Conservation (phyloP, 805 yeast genomes). For the Metschnikowia matae region DNA sequence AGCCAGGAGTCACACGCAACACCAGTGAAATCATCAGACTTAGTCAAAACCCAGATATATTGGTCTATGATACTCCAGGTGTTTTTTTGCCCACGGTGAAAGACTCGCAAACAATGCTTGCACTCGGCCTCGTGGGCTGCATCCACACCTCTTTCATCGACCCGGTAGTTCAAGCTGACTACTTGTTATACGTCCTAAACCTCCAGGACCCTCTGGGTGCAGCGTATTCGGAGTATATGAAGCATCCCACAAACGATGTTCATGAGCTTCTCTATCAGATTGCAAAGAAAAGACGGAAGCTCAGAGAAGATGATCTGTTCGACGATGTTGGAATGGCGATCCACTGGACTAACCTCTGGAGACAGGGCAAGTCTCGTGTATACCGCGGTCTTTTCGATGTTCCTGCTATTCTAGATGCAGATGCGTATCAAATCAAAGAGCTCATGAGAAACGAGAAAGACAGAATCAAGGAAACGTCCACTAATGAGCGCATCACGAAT, state of each 20-base stretch:
- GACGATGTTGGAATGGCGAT: conserved; percentile 62
- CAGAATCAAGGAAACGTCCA: conserved; percentile 26
- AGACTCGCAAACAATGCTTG: conserved; percentile 65
- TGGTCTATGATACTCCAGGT: conserved; percentile 89
- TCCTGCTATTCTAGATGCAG: conserved; percentile 29
- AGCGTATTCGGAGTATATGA: conserved; percentile 43
- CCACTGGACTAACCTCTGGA: conserved; percentile 59
- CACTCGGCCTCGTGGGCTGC: conserved; percentile 70
- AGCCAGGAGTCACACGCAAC: conserved; percentile 84
- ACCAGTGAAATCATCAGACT: conserved; percentile 74
- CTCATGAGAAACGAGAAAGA: conserved; percentile 27
- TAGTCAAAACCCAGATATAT: conserved; percentile 55
- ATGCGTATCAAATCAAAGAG: conserved; percentile 21
- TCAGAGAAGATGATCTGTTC: conserved; percentile 32
- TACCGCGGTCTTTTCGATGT: conserved; percentile 35
- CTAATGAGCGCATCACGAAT: conserved; percentile 26
- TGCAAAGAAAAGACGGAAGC: conserved; percentile 37
- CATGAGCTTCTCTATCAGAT: conserved; percentile 50
- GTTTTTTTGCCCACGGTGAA: conserved; percentile 75
- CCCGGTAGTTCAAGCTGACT: conserved; percentile 84
- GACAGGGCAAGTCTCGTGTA: conserved; percentile 45
- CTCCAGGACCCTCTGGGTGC: conserved; percentile 48
- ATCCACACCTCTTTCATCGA: conserved; percentile 68
- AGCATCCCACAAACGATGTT: conserved; percentile 69
- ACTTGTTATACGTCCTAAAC: conserved; percentile 69